Evolutionary conservation across 306 rosid species (phyloP), one percentile per base, ranked within the genome.

Genomic region (Cucumis cinereus): DNA sequence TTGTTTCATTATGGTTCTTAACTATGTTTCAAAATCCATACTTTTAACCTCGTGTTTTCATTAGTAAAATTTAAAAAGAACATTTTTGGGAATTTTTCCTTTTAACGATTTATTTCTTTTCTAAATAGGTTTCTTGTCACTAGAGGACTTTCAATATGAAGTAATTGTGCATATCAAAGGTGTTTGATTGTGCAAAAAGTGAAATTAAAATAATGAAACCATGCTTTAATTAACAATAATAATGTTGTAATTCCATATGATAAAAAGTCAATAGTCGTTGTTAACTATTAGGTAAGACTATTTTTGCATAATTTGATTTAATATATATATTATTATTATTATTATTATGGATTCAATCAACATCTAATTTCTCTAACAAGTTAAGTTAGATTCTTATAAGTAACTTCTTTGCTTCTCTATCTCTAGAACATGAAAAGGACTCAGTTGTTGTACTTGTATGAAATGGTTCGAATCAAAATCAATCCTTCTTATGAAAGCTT

Each of bases 251-350:
- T 73, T 30, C 6, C 45, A 16, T 67, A 15, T 30, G 54, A 40
- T 69, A 8, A 70, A 79, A 74, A 78, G 85, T 75, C 80, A 76
- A 79, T n/a, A 43, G 43, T 71, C 70, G 59, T 83, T 69, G 82
- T 83, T 79, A 60, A 67, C 72, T 57, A 61, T 83, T 83, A 79
- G 85, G 85, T 83, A 70, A 62, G 83, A 79, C 77, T 83, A 76
- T 74, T 67, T 74, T 67, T 73, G 10, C 52, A 19, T 20, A 64
- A 22, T 70, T 23, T 70, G 22, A 26, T 70, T 70, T n/a, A n/a
- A 70, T 26, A 30, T 30, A 0, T 30, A 30, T 30, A 70, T n/a
- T n/a, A n/a, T n/a, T n/a, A n/a, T n/a, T n/a, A n/a, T n/a, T 24
- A 15, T 4, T 70, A 47, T 70, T 47, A 16, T 16, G 8, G 24